A percentile compares a stretch with the other conserved stretches of the same genome.
Conservation (phyloP, 2,329 filamentous ascomycete genomes). For the Fusarium annulatum region DNA sequence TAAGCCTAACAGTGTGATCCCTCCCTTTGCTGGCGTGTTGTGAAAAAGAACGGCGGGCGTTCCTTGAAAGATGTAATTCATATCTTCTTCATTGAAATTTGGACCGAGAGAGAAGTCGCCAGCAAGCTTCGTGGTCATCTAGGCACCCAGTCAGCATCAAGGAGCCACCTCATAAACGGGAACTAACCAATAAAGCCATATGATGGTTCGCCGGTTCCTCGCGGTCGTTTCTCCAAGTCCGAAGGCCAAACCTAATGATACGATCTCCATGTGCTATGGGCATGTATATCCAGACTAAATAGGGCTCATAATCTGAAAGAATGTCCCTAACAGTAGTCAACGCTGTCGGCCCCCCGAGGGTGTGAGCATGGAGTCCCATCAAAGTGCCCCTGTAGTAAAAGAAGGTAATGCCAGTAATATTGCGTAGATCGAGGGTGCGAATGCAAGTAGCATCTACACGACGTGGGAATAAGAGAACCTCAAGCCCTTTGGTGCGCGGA, state of each 20-base stretch:
- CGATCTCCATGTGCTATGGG: background rate
- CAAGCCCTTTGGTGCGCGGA: background rate
- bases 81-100: background rate
- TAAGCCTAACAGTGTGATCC: background rate
- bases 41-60: background rate
- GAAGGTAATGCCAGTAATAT: background rate
- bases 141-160: background rate
- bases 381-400: background rate
- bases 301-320: background rate
- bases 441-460: background rate
- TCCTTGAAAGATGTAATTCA: background rate
- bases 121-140: background rate
- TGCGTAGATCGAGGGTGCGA: background rate
- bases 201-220: background rate
- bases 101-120: background rate
- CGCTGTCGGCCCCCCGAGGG: background rate
- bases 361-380: conserved; percentile 1
- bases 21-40: background rate
- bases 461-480: background rate
- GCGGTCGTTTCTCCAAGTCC: background rate
- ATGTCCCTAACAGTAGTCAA: background rate
- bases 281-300: background rate
- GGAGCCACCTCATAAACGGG: background rate
- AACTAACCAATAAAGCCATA: background rate
- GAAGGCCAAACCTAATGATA: background rate